A percentile compares a stretch with the other conserved stretches of the same genome.
Conservation (phyloP, 345 rosid species). For the Erucastrum elatum region DNA sequence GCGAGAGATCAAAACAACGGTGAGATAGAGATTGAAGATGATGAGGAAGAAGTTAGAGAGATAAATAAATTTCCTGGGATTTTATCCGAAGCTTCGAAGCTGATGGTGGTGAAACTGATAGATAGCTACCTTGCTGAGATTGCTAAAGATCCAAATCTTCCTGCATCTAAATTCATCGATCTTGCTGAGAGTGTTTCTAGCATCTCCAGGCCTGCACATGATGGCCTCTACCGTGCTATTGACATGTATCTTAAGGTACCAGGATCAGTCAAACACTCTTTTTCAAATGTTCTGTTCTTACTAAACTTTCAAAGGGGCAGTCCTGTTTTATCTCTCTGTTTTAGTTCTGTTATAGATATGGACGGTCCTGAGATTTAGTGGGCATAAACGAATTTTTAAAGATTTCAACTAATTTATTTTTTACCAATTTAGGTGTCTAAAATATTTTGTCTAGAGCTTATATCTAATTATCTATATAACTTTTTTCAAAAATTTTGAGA, state of each 20-base stretch:
- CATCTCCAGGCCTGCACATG: constrained; percentile 74
- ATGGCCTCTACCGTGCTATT: constrained; percentile 78
- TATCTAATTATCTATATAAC: too few relatives aligned
- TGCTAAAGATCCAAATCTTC: constrained; percentile 68
- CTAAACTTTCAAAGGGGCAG: not conserved
- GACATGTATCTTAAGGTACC: constrained; percentile 78
- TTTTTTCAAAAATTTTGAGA: too few relatives aligned
- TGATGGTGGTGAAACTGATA: constrained; percentile 74
- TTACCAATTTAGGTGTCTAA: too few relatives aligned
- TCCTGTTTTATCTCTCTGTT: not conserved
- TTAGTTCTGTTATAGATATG: not conserved
- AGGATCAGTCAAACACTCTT: not conserved
- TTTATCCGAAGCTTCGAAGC: constrained; percentile 78
- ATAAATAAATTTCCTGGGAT: constrained; percentile 49
- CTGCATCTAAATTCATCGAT: constrained; percentile 54
- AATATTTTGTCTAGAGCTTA: too few relatives aligned
- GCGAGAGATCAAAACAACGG: constrained; percentile 51
- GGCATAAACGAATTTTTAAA: too few relatives aligned
- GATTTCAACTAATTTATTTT: too few relatives aligned
- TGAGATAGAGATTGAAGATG: constrained; percentile 46
- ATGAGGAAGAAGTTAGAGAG: constrained; percentile 42
- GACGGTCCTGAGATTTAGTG: too few relatives aligned
- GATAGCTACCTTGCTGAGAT: constrained; percentile 80
- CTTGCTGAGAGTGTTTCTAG: constrained; percentile 67
- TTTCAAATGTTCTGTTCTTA: not conserved